These are phyloP conservation scores for Hansenula sp. DNA, from an alignment of 1,139 yeast species.

Conservation along the genomic window DNA sequence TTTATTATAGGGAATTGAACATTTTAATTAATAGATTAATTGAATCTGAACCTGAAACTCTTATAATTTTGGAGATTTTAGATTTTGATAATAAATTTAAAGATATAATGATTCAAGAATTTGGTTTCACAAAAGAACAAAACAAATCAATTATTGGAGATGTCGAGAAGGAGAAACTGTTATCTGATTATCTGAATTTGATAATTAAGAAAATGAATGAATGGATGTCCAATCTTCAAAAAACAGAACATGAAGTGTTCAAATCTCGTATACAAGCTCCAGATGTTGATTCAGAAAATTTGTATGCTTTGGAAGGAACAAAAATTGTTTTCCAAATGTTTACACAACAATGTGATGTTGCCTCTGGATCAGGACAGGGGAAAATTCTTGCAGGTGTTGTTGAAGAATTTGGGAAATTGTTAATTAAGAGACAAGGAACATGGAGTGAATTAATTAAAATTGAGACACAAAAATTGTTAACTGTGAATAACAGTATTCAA, in stretches of 20 bases:
- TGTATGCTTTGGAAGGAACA: conserved; percentile 61
- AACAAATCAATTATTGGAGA: conserved; percentile 61
- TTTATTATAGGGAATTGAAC: conserved; percentile 68
- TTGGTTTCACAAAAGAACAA: conserved; percentile 38
- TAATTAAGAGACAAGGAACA: conserved; percentile 55
- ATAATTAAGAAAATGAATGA: conserved; percentile 71
- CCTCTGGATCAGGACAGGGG: conserved; percentile 83
- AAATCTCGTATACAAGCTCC: conserved; percentile 65
- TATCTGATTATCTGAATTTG: conserved; percentile 69
- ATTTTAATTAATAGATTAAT: conserved; percentile 57
- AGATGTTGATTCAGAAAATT: conserved; percentile 61
- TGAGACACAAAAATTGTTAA: conserved; percentile 54
- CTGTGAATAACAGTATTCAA: conserved; percentile 32
- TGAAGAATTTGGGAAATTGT: conserved; percentile 62
- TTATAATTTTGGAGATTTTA: conserved; percentile 56
- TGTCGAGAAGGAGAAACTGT: conserved; percentile 53
- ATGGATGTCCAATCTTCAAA: conserved; percentile 69
- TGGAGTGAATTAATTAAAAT: conserved; percentile 55
- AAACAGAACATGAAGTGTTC: conserved; percentile 61
- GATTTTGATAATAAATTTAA: conserved; percentile 73
- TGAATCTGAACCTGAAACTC: conserved; percentile 70
- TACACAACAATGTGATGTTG: conserved; percentile 89
- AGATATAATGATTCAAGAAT: conserved; percentile 41
- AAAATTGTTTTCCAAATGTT: conserved; percentile 79
- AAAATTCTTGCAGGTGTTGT: conserved; percentile 80